phyloP scores from a whole-genome alignment of 176 grass and related monocot genomes.

The Phyllostachys edulis region DNA sequence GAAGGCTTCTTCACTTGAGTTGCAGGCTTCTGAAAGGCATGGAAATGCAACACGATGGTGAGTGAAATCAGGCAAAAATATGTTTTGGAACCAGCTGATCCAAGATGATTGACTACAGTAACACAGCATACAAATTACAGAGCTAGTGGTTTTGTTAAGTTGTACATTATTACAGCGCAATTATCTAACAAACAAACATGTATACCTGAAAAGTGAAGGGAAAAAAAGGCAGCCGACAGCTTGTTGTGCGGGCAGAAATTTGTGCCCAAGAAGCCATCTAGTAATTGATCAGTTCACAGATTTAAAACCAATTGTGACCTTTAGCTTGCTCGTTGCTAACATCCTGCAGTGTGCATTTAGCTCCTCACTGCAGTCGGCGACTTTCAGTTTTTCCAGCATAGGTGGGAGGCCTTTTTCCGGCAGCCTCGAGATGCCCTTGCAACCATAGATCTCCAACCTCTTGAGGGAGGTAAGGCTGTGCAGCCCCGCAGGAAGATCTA shows the following conservation, averaged over 20 bases:
- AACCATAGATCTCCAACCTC: neutral
- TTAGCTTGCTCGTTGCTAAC: conserved; percentile 12
- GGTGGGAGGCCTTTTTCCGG: conserved; percentile 1
- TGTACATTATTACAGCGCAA: neutral
- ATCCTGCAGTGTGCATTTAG: neutral
- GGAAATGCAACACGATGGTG: neutral
- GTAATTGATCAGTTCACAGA: neutral
- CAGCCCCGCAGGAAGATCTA: too few relatives aligned
- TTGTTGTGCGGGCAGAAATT: neutral
- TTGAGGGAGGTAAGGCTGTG: too few relatives aligned
- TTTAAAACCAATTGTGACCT: neutral
- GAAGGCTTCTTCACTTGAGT: conserved; percentile 39
- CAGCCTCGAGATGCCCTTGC: neutral
- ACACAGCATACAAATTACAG: neutral
- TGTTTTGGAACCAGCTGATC: neutral
- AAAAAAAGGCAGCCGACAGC: neutral
- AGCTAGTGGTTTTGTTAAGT: neutral
- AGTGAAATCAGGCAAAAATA: neutral
- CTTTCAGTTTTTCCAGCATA: conserved; percentile 17
- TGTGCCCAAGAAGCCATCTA: neutral
- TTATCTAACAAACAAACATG: neutral
- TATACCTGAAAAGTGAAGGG: neutral
- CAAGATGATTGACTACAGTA: neutral
- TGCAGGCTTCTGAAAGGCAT: conserved; percentile 42
- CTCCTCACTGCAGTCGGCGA: neutral